phyloP scores from a whole-genome alignment of 139 green algal genomes.

The Limnomonas spitsbergensis region DNA sequence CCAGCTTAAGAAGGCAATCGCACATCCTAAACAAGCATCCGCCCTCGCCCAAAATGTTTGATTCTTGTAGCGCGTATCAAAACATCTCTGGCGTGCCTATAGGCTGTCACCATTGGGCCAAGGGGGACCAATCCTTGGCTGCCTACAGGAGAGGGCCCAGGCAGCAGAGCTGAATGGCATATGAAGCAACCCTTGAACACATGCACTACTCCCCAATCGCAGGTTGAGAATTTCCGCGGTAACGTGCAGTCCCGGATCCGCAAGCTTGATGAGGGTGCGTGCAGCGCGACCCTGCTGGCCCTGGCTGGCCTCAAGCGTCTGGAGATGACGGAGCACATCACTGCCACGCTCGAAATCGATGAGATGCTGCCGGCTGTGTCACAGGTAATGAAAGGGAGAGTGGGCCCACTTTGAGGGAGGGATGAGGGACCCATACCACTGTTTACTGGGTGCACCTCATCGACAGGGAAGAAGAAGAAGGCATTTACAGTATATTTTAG shows the following conservation, averaged over 20 bases:
- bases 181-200: no score
- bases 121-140: no score
- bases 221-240: slow-evolving; percentile 95
- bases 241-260: slow-evolving; percentile 96
- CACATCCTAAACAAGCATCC: slow-evolving; percentile 95
- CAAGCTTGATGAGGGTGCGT: slow-evolving; percentile 92
- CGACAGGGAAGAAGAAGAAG: no score
- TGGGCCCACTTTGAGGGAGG: slow-evolving; percentile 9
- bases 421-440: no score
- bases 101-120: no score
- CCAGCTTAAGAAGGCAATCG: slow-evolving; percentile 86
- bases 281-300: slow-evolving; percentile 90
- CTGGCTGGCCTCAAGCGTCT: slow-evolving; percentile 94
- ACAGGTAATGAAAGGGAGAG: slow-evolving; percentile 43
- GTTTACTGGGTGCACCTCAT: no score
- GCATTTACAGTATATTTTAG: no score
- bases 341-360: slow-evolving; percentile 77
- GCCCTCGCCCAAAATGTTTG: slow-evolving; percentile 66
- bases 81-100: no score
- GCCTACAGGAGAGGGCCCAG: no score
- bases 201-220: no score
- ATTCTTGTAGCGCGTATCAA: no score
- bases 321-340: slow-evolving; percentile 91
- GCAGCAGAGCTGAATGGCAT: no score
- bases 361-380: slow-evolving; percentile 96